Conservation (phyloP, 208 protist species). For the Crithidia expoeki region DNA sequence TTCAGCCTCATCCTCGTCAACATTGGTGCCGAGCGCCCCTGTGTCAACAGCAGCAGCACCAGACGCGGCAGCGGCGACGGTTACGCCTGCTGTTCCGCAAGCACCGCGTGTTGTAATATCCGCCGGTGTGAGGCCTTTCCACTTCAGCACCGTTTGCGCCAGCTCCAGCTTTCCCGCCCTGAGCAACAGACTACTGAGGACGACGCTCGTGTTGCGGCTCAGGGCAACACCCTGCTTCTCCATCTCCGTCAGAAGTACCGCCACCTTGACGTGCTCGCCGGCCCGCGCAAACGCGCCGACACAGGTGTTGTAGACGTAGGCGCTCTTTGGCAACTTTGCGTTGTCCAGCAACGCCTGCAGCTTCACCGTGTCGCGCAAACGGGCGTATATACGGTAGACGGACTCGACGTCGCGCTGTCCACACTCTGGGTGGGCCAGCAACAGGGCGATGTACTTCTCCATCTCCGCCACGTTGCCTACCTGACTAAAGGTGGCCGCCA, state of each 20-base stretch:
- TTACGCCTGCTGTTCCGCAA: not conserved
- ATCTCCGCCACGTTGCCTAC: conserved; percentile 74
- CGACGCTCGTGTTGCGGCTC: conserved; percentile 82
- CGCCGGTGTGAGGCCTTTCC: conserved; percentile 60
- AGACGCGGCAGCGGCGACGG: not conserved
- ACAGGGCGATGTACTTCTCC: conserved; percentile 77
- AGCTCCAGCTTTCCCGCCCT: conserved; percentile 89
- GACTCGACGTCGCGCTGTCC: conserved; percentile 78
- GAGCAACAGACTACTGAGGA: conserved; percentile 87
- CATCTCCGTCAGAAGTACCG: conserved; percentile 80
- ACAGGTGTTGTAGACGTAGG: conserved; percentile 88
- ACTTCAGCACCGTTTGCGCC: conserved; percentile 85
- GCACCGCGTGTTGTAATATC: not conserved
- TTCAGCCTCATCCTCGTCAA: conserved; percentile 3
- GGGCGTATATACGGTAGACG: conserved; percentile 84
- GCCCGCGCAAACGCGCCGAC: conserved; percentile 85
- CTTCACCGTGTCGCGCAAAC: conserved; percentile 79
- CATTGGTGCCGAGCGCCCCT: not conserved
- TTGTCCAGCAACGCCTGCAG: conserved; percentile 87
- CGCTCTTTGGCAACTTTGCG: conserved; percentile 57
- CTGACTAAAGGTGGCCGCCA: conserved; percentile 73
- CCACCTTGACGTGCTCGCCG: conserved; percentile 85
- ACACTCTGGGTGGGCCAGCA: conserved; percentile 81
- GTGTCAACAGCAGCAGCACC: not conserved
- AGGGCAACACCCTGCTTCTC: conserved; percentile 70